phyloP scores from a whole-genome alignment of 768 basidiomycete species.

The Amanita muscaria region DNA sequence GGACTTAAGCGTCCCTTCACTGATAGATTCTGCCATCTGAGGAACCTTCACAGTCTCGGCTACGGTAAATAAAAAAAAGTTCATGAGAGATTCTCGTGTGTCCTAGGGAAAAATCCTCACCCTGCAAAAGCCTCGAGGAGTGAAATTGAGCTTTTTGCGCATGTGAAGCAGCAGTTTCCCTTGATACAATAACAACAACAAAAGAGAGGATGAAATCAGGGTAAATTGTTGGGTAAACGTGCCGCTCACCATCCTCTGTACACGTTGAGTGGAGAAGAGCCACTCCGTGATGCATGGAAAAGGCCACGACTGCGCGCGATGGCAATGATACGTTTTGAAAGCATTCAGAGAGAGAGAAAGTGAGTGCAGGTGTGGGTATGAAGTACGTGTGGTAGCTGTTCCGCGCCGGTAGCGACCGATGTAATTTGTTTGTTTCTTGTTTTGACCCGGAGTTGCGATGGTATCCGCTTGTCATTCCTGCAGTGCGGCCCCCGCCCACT shows the following conservation, averaged over 20 bases:
- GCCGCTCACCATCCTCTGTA: constrained; percentile 44
- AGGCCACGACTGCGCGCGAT: constrained; percentile 54
- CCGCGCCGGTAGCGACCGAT: constrained; percentile 4
- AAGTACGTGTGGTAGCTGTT: background rate
- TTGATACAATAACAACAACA: too few species aligned
- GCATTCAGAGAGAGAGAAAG: constrained; percentile 33
- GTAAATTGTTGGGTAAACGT: constrained; percentile 3
- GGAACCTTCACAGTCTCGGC: constrained; percentile 91
- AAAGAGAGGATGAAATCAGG: constrained; percentile 7
- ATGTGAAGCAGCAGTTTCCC: constrained; percentile 39
- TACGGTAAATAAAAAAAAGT: constrained; percentile 17
- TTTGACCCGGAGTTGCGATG: background rate
- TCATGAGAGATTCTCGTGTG: background rate
- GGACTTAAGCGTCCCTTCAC: constrained; percentile 91
- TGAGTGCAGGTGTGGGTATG: background rate
- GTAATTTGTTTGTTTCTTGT: constrained; percentile 6
- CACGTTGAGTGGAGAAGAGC: constrained; percentile 24
- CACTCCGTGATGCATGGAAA: constrained; percentile 27
- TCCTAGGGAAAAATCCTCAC: constrained; percentile 32
- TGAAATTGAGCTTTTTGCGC: constrained; percentile 57
- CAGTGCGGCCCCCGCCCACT: background rate
- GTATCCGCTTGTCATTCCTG: background rate
- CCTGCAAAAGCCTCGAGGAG: constrained; percentile 59
- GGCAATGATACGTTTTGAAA: constrained; percentile 61
- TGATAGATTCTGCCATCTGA: constrained; percentile 97